phyloP scores from a whole-genome alignment of 768 basidiomycete genomes.

The Floccularia luteovirens region DNA sequence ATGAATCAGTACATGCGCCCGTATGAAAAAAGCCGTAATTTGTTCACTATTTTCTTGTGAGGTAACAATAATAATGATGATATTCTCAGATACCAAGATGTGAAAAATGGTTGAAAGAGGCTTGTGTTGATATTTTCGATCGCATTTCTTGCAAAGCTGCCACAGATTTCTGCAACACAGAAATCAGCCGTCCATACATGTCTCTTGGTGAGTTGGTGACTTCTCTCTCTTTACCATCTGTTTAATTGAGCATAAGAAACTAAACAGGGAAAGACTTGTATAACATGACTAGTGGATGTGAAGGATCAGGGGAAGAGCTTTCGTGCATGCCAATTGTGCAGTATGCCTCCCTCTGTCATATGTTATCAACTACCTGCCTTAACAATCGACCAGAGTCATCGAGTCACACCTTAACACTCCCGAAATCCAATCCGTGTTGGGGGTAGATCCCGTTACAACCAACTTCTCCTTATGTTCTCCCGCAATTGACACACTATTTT shows the following conservation, averaged over 20 bases:
- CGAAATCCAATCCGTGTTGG: constrained; percentile 45
- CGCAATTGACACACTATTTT: constrained; percentile 43
- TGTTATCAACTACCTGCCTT: constrained; percentile 19
- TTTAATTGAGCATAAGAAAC: no score
- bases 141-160: constrained; percentile 59
- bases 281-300: no score
- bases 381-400: constrained; percentile 35
- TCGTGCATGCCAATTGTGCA: no score
- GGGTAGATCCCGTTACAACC: constrained; percentile 42
- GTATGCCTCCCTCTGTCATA: no score
- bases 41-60: not conserved
- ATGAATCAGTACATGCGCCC: constrained; percentile 39
- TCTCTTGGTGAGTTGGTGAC: constrained; percentile 26
- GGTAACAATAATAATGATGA: not conserved
- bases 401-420: constrained; percentile 53
- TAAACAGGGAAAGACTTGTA: no score
- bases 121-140: constrained; percentile 62
- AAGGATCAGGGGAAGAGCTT: no score
- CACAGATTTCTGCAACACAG: constrained; percentile 48
- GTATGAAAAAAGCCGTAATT: constrained; percentile 52
- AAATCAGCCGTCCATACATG: constrained; percentile 30
- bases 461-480: constrained; percentile 25
- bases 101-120: constrained; percentile 40
- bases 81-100: constrained; percentile 54
- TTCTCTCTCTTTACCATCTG: no score